phyloP scores from a whole-genome alignment of 495 filamentous ascomycete species.

The Cercophora sp. region DNA sequence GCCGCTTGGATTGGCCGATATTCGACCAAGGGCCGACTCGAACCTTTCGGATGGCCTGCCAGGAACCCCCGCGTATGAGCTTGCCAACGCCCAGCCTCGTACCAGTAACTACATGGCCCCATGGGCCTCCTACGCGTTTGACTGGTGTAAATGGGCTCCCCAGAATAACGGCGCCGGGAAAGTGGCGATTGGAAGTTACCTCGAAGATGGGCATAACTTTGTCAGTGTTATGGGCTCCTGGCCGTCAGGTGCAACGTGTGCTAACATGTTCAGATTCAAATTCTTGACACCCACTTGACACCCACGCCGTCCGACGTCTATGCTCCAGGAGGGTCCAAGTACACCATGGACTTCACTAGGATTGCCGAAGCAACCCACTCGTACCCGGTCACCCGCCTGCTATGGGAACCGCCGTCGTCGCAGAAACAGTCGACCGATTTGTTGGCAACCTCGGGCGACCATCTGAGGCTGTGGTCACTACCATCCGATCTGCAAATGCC shows the following conservation, averaged over 20 bases:
- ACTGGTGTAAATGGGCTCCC: slow-evolving; percentile 99
- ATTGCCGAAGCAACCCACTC: slow-evolving; percentile 98
- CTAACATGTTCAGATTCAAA: slow-evolving; percentile 97
- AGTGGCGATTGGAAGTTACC: slow-evolving; percentile 89
- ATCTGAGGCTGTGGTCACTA: slow-evolving; percentile 92
- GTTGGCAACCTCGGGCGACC: slow-evolving; percentile 92
- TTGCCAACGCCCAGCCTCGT: slow-evolving; percentile 45
- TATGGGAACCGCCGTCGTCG: slow-evolving; percentile 97
- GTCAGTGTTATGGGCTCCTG: too few species aligned
- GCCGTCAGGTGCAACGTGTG: too few species aligned
- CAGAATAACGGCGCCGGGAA: slow-evolving; percentile 77
- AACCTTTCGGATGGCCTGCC: slow-evolving; percentile 62
- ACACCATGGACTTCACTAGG: slow-evolving; percentile 83
- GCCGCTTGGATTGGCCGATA: slow-evolving; percentile 85
- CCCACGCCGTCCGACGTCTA: slow-evolving; percentile 70
- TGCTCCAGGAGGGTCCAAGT: slow-evolving; percentile 62
- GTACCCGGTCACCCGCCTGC: slow-evolving; percentile 90
- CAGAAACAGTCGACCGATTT: slow-evolving; percentile 96
- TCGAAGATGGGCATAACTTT: slow-evolving; percentile 97
- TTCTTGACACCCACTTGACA: slow-evolving; percentile 78
- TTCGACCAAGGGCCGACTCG: slow-evolving; percentile 74
- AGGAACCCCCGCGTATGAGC: slow-evolving; percentile 51
- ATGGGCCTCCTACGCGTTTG: slow-evolving; percentile 92
- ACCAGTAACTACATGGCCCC: slow-evolving; percentile 87
- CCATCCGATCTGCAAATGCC: slow-evolving; percentile 48